Conservation (phyloP, 371 early-diverging fungal genomes). For the Apophysomyces trapeziformis region DNA sequence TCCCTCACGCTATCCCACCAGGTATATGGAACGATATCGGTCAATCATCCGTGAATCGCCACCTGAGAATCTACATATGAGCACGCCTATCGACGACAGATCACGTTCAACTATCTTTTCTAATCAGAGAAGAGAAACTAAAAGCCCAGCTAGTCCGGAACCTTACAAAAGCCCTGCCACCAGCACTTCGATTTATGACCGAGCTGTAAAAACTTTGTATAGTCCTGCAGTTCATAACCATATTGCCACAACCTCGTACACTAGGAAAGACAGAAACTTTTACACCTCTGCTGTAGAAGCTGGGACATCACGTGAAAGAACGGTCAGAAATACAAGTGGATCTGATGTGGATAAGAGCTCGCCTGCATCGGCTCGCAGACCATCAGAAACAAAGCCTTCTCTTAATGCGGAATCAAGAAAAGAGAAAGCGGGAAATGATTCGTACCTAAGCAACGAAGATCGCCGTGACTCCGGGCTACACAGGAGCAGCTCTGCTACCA, state of each 20-base stretch:
- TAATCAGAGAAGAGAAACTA: conserved; percentile 2
- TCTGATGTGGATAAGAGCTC: not conserved
- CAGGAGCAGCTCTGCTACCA: not conserved
- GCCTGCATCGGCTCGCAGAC: not conserved
- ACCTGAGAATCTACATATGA: conserved; percentile 15
- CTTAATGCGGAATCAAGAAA: not conserved
- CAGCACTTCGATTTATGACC: not conserved
- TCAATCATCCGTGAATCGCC: conserved; percentile 25
- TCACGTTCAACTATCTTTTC: not conserved
- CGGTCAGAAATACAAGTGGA: not conserved
- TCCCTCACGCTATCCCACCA: conserved; percentile 6
- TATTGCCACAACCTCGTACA: conserved; percentile 1
- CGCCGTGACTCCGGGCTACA: not conserved
- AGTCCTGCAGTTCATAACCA: conserved; percentile 1
- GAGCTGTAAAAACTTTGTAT: not conserved
- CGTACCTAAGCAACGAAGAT: not conserved
- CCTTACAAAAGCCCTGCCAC: not conserved
- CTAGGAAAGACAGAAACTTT: not conserved
- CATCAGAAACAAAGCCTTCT: not conserved
- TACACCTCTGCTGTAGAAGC: not conserved
- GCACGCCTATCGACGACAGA: conserved; percentile 17
- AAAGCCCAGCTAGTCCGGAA: not conserved
- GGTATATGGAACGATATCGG: conserved; percentile 20
- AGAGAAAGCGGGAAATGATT: not conserved
- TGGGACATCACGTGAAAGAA: not conserved